Conservation (phyloP, 2,329 filamentous ascomycete genomes). For the Fusarium sarcochroum region DNA sequence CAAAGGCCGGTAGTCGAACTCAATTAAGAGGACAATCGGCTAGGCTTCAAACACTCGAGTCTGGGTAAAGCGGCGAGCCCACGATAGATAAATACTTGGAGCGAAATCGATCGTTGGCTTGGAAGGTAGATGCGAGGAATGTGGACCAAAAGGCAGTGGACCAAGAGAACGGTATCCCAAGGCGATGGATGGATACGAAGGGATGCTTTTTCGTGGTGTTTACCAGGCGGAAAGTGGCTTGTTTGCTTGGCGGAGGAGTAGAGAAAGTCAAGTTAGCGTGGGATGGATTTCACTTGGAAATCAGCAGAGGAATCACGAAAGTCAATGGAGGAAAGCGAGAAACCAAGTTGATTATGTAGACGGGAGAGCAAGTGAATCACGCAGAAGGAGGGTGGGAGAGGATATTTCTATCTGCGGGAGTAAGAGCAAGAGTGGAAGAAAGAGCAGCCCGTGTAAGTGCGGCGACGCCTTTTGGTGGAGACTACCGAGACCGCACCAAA, state of each 20-base stretch:
- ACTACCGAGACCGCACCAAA: conserved; percentile 24
- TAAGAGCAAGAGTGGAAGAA: conserved; percentile 3
- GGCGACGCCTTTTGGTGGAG: conserved; percentile 36
- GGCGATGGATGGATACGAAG: conserved; percentile 2
- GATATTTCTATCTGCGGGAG: conserved; percentile 44
- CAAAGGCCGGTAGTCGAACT: conserved; percentile 8
- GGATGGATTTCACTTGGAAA: conserved; percentile 33
- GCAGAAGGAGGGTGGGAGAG: conserved; percentile 43
- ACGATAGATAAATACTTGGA: conserved; percentile 5
- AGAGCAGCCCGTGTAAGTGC: conserved; percentile 43
- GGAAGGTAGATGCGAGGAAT: conserved; percentile 8
- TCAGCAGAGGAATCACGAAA: conserved; percentile 28
- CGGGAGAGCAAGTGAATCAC: conserved; percentile 7
- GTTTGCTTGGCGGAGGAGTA: conserved; percentile 16
- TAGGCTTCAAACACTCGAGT: conserved; percentile 9
- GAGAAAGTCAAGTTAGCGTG: conserved; percentile 10
- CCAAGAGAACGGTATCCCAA: background rate
- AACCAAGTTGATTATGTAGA: conserved; percentile 22
- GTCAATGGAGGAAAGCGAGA: conserved; percentile 12
- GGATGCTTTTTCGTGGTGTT: conserved; percentile 14
- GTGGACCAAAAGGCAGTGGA: conserved; percentile 5
- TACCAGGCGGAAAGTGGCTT: conserved; percentile 7
- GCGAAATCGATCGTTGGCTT: conserved; percentile 5
- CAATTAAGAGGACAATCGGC: conserved; percentile 14
- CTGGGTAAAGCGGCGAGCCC: conserved; percentile 7